Evolutionary conservation across 2,329 filamentous ascomycete genomes (phyloP).

Genomic region (Pestalotiopsis fici): DNA sequence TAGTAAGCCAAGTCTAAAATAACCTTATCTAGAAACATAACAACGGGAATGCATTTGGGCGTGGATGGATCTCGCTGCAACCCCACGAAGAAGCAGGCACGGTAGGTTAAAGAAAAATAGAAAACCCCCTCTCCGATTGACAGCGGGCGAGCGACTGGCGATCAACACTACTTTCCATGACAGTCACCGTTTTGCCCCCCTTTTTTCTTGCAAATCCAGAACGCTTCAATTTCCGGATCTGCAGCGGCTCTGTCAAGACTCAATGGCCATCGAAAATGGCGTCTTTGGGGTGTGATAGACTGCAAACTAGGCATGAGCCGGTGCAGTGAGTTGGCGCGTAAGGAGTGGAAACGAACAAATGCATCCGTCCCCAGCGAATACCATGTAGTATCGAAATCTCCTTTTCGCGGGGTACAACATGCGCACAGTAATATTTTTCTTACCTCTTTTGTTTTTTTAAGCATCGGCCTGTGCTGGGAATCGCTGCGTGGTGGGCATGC

Average conservation of each 20-base stretch:
- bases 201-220: not conserved
- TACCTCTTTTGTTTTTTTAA: too few relatives aligned
- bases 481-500: not conserved
- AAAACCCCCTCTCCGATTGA: not conserved
- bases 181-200: not conserved
- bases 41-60: not conserved
- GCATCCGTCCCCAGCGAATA: not conserved
- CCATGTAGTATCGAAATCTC: not conserved
- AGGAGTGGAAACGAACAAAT: not conserved
- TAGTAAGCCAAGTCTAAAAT: constrained; percentile 1
- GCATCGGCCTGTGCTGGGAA: not conserved
- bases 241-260: not conserved
- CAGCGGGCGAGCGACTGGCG: not conserved
- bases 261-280: not conserved
- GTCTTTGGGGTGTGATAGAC: not conserved
- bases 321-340: not conserved
- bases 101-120: not conserved
- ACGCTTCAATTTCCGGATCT: not conserved
- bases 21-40: constrained; percentile 2
- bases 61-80: not conserved
- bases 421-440: not conserved
- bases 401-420: not conserved
- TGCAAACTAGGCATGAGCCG: not conserved
- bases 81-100: not conserved
- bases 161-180: too few relatives aligned